Base-by-base conservation (phyloP, 306 rosid species). In the Castanopsis chinensis region DNA sequence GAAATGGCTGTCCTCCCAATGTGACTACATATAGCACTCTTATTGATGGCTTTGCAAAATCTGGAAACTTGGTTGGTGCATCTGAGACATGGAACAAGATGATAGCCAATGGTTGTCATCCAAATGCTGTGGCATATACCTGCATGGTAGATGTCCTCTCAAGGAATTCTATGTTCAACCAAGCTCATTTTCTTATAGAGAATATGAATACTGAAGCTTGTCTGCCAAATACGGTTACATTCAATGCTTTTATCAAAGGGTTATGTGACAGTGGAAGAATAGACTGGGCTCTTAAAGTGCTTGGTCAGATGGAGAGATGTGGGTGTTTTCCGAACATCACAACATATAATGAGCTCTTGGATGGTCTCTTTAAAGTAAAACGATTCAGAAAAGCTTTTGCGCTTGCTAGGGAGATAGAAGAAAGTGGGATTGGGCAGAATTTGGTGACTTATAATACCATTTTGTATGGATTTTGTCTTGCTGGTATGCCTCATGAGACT, bases 131-230 rank as follows among this genome's bases (percentile, higher is more conserved):
- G 78, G 87, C 80, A 5, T 95, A 88, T 70, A 91, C 94, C 52
- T 87, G 88, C 87, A 89, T 91, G 97, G 89, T 95, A 72, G 97
- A 91, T 83, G 92, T 85, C 37, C 97, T 95, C 64, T 90, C 96
- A 85, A 84, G 80, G 78, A 83, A 80, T 65, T 88, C 28, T 27
- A 85, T 89, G 98, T 91, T 92, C 74, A 77, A 88, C 60, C 83
- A 83, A 79, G 98, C 96, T 80, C 61, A 75, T 71, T 71, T 27
- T 72, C 91, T 91, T 61, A 80, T 92, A 52, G 89, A 91, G 74
- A 89, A 75, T 21, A 93, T 95, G 99, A 43, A 55, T 67, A 10
- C 71, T 6, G 90, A 91, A 73, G 93, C 93, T n/a, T 90, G 94
- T 80, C 88, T 86, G 77, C 99, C 98, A 28, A 91, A 81, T 77